Evolutionary conservation across 495 filamentous ascomycete species (phyloP), one percentile per base, ranked within the genome.

Genomic region (Daldinia caldariorum): DNA sequence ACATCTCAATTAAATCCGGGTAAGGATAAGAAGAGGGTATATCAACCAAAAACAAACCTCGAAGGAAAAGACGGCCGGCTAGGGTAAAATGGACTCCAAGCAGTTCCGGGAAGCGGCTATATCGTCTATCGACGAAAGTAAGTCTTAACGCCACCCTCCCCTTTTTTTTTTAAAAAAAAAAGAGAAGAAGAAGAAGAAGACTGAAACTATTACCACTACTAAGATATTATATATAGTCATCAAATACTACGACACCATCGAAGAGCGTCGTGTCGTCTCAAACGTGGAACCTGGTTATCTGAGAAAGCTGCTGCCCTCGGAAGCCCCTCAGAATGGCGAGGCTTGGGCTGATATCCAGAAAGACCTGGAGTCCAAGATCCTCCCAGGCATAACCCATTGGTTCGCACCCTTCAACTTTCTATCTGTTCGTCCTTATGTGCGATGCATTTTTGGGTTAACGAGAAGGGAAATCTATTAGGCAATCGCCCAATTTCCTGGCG

Each of bases 371-470:
- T 77, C 86, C 13, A 93, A 95, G 74, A 97, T 98, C 78, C 89
- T 97, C 78, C 95, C 95, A 0, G 95, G 95, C 3, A 81, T 99
- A 59, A 99, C 95, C 0, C 95, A 98, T 80, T 99, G 95, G 92
- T 88, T 78, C n/a, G 75, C 12, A 39, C 29, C 43, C 51, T 50
- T 20, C 34, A 32, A 6, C 12, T 14, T n/a, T 50, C 49, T 41
- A 26, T 22, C n/a, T 1, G 13, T 66, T 14, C 34, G 32, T 26
- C 41, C 14, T n/a, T 20, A 43, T 59, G n/a, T 32, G 13, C 32
- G 20, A 22, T 38, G 43, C 18, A 26, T 18, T 26, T n/a, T 2
- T 12, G 56, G 26, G 31, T 38, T 53, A 43, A 58, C 6, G 10
- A 26, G 9, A 16, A 31, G 34, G 32, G 54, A 43, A 50, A 82